Evolutionary conservation across 352 stramenopile genomes (phyloP).

Genomic region (Phytophthora macrochlamydospora): DNA sequence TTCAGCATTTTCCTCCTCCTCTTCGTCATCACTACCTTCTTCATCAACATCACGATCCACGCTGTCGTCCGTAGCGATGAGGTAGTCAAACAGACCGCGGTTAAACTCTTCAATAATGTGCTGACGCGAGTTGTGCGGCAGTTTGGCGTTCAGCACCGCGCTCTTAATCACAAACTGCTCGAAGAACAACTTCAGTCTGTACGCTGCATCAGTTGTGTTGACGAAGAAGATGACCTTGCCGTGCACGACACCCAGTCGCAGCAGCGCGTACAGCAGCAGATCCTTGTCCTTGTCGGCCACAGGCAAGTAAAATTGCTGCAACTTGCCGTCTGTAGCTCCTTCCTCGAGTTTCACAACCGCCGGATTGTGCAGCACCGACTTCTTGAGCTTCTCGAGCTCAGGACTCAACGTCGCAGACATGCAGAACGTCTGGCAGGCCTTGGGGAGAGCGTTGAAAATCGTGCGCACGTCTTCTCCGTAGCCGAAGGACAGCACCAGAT

Average conservation of each 20-base stretch:
- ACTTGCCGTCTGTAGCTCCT: slow-evolving; percentile 83
- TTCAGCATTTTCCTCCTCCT: slow-evolving; percentile 74
- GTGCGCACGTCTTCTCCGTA: slow-evolving; percentile 93
- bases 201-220: slow-evolving; percentile 94
- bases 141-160: slow-evolving; percentile 98
- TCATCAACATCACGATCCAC: slow-evolving; percentile 87
- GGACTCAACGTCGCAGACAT: slow-evolving; percentile 98
- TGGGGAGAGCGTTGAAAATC: slow-evolving; percentile 95
- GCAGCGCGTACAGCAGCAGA: slow-evolving; percentile 97
- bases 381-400: slow-evolving; percentile 97
- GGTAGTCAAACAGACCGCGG: slow-evolving; percentile 98
- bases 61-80: slow-evolving; percentile 98
- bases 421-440: slow-evolving; percentile 98
- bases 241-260: slow-evolving; percentile 97
- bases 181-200: slow-evolving; percentile 99
- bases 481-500: slow-evolving; percentile 98
- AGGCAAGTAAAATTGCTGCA: slow-evolving; percentile 97
- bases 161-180: slow-evolving; percentile 99
- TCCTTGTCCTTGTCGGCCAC: slow-evolving; percentile 94
- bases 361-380: slow-evolving; percentile 96
- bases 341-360: slow-evolving; percentile 98
- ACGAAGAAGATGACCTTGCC: slow-evolving; percentile 99
- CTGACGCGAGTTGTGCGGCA: slow-evolving; percentile 97
- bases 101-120: slow-evolving; percentile 97
- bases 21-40: slow-evolving; percentile 67